Percentiles rank a stretch among this genome's conserved stretches.
These are phyloP conservation scores for Dendrocalamus latiflorus DNA, from an alignment of 202 grass and related monocot genomes.

Conservation along the genomic window DNA sequence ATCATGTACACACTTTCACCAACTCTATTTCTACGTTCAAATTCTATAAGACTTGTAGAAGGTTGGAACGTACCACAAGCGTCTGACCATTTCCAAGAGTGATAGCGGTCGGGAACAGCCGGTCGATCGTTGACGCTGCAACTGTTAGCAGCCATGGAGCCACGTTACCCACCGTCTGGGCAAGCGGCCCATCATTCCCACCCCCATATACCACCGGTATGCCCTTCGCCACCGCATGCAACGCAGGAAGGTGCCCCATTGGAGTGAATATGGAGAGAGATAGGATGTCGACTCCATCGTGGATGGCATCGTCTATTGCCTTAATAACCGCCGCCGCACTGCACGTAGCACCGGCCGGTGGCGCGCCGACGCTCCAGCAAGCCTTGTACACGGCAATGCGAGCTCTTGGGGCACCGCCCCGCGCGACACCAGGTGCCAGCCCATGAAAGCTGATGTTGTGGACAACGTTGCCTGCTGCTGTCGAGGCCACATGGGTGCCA, in stretches of 20 bases:
- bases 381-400: no score
- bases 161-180: constrained; percentile 6
- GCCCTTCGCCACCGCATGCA: not conserved
- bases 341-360: not conserved
- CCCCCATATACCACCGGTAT: not conserved
- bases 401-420: no score
- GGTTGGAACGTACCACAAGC: constrained; percentile 18
- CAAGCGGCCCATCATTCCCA: not conserved
- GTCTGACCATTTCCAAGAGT: constrained; percentile 28
- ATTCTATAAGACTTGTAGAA: not conserved
- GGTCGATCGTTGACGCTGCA: constrained; percentile 34
- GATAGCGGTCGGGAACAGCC: constrained; percentile 33
- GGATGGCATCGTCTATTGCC: not conserved
- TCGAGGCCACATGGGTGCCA: no score
- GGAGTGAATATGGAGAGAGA: not conserved
- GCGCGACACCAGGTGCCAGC: no score
- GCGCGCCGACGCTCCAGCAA: not conserved
- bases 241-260: not conserved
- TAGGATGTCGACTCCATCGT: not conserved
- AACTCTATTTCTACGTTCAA: not conserved
- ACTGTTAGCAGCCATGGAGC: constrained; percentile 43
- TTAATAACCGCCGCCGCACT: not conserved
- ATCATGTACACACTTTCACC: no score
- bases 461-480: no score
- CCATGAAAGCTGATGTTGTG: no score